Conservation (phyloP, 345 rosid species). For the Kandelia obovata region DNA sequence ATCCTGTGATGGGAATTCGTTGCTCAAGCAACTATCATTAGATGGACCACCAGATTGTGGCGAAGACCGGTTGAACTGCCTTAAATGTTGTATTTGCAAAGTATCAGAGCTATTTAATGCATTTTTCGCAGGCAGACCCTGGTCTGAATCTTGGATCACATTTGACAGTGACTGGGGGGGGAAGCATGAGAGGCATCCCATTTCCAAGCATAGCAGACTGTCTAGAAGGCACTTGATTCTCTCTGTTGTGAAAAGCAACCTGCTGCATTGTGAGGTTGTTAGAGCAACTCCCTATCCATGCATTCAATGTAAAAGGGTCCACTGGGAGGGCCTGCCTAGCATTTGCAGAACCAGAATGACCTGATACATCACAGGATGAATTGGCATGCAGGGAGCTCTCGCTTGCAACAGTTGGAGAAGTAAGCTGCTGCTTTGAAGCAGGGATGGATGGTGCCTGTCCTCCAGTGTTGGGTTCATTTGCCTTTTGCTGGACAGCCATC, state of each 20-base stretch:
- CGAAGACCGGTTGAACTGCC: slow-evolving; percentile 58
- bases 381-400: slow-evolving; percentile 71
- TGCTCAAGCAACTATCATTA: slow-evolving; percentile 42
- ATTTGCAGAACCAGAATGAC: slow-evolving; percentile 72
- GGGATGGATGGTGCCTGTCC: slow-evolving; percentile 51
- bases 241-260: slow-evolving; percentile 57
- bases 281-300: slow-evolving; percentile 40
- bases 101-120: slow-evolving; percentile 46
- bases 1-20: slow-evolving; percentile 42
- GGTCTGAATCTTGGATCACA: slow-evolving; percentile 50
- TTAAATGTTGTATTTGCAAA: slow-evolving; percentile 56
- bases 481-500: slow-evolving; percentile 73
- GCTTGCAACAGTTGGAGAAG: slow-evolving; percentile 63
- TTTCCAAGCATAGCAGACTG: slow-evolving; percentile 50
- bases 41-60: slow-evolving; percentile 50
- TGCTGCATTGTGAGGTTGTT: slow-evolving; percentile 52
- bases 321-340: slow-evolving; percentile 45
- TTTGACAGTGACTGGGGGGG: slow-evolving; percentile 58
- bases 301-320: slow-evolving; percentile 49
- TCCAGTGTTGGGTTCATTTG: slow-evolving; percentile 53
- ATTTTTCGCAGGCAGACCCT: slow-evolving; percentile 48
- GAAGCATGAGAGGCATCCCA: slow-evolving; percentile 68
- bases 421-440: slow-evolving; percentile 61
- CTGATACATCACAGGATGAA: slow-evolving; percentile 72
- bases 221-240: slow-evolving; percentile 55